Conservation (phyloP, 1,284 basidiomycete genomes). For the Fomitiporia mediterranea region DNA sequence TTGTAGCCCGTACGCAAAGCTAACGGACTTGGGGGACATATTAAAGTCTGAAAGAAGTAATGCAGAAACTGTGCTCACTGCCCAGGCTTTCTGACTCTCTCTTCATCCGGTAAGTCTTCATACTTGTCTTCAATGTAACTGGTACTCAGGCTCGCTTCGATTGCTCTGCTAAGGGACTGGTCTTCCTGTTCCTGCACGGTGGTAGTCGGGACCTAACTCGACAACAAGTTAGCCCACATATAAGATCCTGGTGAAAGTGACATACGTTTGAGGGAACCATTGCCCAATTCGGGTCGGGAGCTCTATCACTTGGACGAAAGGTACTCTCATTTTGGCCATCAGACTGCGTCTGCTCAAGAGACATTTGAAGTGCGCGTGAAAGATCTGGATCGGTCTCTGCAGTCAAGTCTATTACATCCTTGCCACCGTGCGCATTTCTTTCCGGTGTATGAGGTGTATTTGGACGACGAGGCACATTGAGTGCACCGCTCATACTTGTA, state of each 20-base stretch:
- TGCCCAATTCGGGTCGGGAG: slow-evolving; percentile 61
- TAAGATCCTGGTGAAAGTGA: slow-evolving; percentile 17
- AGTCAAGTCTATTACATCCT: slow-evolving; percentile 53
- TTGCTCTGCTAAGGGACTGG: slow-evolving; percentile 56
- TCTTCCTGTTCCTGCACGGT: slow-evolving; percentile 44
- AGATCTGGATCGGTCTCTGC: slow-evolving; percentile 47
- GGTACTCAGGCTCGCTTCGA: slow-evolving; percentile 54
- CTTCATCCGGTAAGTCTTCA: slow-evolving; percentile 39
- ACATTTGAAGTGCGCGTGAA: slow-evolving; percentile 47
- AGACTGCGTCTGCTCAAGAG: slow-evolving; percentile 35
- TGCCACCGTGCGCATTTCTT: slow-evolving; percentile 27
- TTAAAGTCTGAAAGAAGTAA: slow-evolving; percentile 13
- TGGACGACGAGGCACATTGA: slow-evolving; percentile 21
- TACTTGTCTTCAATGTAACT: slow-evolving; percentile 29
- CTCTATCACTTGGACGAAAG: slow-evolving; percentile 55
- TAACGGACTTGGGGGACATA: slow-evolving; percentile 44
- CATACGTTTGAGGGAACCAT: slow-evolving; percentile 61
- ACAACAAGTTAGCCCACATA: slow-evolving; percentile 15
- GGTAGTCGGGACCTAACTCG: slow-evolving; percentile 27
- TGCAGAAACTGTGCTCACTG: slow-evolving; percentile 39
- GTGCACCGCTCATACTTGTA: slow-evolving; percentile 1
- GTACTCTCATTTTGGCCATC: slow-evolving; percentile 30
- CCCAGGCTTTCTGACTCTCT: slow-evolving; percentile 50
- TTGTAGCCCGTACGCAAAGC: slow-evolving; percentile 55
- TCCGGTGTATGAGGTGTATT: slow-evolving; percentile 15